A percentile compares a stretch with the other conserved stretches of the same genome.
These are phyloP conservation scores for Paulownia fortunei DNA, from an alignment of 257 asterid genomes.

Conservation along the genomic window DNA sequence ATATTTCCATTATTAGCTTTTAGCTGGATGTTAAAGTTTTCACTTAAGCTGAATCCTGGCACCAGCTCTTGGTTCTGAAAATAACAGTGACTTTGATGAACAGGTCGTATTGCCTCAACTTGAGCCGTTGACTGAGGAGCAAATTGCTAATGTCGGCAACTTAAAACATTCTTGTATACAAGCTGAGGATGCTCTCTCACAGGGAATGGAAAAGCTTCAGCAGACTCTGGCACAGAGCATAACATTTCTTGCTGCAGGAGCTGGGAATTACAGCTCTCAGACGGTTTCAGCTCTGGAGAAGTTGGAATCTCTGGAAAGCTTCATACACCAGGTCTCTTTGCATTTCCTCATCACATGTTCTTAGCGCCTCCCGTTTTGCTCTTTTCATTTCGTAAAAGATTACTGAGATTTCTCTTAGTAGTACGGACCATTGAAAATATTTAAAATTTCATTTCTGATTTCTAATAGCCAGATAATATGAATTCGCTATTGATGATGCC, in stretches of 20 bases:
- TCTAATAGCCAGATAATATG: no score
- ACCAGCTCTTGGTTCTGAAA: background rate
- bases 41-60: no score
- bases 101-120: constrained; percentile 81
- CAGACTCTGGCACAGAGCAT: constrained; percentile 79
- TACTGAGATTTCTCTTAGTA: background rate
- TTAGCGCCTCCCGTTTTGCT: background rate
- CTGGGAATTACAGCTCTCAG: constrained; percentile 59
- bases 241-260: constrained; percentile 50
- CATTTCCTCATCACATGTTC: background rate
- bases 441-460: no score
- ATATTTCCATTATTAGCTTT: no score
- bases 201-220: constrained; percentile 92
- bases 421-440: background rate
- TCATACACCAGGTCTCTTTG: constrained; percentile 68
- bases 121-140: constrained; percentile 72
- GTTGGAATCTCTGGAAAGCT: constrained; percentile 72
- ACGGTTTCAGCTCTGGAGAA: constrained; percentile 68
- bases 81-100: background rate
- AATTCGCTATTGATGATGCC: no score
- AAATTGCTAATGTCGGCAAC: constrained; percentile 49
- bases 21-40: no score
- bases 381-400: no score
- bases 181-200: constrained; percentile 94
- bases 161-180: constrained; percentile 81